These are phyloP conservation scores for Phytopythium aichiense DNA, from an alignment of 352 stramenopile genomes.

Conservation along the genomic window DNA sequence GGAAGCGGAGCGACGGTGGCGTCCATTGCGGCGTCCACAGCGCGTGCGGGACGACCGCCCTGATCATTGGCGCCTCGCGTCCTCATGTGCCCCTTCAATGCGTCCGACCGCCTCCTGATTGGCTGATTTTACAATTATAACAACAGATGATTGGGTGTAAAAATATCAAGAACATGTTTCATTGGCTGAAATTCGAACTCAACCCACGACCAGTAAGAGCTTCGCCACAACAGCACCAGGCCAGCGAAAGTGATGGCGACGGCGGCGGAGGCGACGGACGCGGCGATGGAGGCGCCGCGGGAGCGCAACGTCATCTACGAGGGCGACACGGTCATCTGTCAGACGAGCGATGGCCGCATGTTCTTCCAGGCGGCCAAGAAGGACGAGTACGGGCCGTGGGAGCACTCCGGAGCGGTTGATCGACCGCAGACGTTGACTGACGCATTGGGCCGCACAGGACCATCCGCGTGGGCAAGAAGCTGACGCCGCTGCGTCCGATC, in stretches of 20 bases:
- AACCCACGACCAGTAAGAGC: neutral
- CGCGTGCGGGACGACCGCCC: too few species aligned
- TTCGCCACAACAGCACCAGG: neutral
- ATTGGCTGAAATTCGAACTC: slow-evolving; percentile 13
- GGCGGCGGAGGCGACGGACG: neutral
- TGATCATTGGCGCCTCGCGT: neutral
- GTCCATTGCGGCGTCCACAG: neutral
- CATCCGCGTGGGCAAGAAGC: slow-evolving; percentile 82
- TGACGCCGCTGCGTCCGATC: slow-evolving; percentile 59
- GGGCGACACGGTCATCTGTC: slow-evolving; percentile 83
- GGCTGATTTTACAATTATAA: neutral
- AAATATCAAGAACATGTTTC: neutral
- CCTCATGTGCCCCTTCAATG: neutral
- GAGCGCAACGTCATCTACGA: slow-evolving; percentile 79
- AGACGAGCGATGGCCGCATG: slow-evolving; percentile 80
- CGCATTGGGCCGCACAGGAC: slow-evolving; percentile 17
- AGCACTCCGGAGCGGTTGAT: neutral
- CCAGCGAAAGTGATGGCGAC: slow-evolving; percentile 5
- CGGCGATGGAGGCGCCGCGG: slow-evolving; percentile 13
- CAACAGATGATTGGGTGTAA: neutral
- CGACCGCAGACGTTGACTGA: neutral
- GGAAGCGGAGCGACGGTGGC: neutral
- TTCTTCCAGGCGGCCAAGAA: slow-evolving; percentile 80
- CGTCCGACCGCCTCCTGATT: neutral
- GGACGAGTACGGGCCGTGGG: slow-evolving; percentile 47